Evolutionary conservation across 1,284 basidiomycete genomes (phyloP).

Genomic region (Lignosus rhinocerotis): DNA sequence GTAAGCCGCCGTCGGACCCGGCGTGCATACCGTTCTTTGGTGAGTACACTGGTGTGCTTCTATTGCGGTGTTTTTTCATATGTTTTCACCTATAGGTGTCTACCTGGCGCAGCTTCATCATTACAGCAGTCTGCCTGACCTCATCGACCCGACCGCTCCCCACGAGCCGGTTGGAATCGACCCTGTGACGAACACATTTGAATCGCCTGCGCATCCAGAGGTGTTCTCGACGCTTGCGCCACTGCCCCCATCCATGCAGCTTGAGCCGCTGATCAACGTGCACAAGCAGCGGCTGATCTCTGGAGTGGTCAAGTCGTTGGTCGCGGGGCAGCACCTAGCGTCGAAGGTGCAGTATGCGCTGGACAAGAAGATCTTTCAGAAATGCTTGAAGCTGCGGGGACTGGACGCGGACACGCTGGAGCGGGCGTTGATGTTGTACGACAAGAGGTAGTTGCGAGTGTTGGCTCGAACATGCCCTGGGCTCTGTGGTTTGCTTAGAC

Average conservation of each 20-base stretch:
- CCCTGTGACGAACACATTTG: slow-evolving; percentile 59
- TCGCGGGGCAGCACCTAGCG: slow-evolving; percentile 80
- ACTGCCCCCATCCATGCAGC: slow-evolving; percentile 70
- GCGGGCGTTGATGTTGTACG: slow-evolving; percentile 44
- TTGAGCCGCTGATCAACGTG: slow-evolving; percentile 86
- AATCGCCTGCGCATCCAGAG: slow-evolving; percentile 69
- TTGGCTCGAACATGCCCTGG: neutral
- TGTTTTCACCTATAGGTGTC: slow-evolving; percentile 50
- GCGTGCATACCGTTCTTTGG: slow-evolving; percentile 81
- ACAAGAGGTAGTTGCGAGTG: slow-evolving; percentile 9
- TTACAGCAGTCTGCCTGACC: slow-evolving; percentile 70
- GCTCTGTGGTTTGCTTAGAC: neutral
- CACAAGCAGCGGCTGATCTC: slow-evolving; percentile 85
- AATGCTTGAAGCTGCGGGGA: slow-evolving; percentile 70
- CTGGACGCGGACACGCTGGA: slow-evolving; percentile 55
- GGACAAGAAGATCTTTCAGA: slow-evolving; percentile 74
- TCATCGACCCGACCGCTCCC: slow-evolving; percentile 82
- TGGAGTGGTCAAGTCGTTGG: slow-evolving; percentile 72
- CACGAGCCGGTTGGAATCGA: slow-evolving; percentile 67
- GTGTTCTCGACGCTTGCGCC: slow-evolving; percentile 72
- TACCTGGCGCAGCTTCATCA: slow-evolving; percentile 75
- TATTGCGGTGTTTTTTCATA: neutral
- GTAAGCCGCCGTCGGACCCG: slow-evolving; percentile 41
- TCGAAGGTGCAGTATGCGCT: slow-evolving; percentile 67
- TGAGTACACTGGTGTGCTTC: slow-evolving; percentile 34